Conservation (phyloP, 257 asterid genomes). For the Solanum chmielewskii region DNA sequence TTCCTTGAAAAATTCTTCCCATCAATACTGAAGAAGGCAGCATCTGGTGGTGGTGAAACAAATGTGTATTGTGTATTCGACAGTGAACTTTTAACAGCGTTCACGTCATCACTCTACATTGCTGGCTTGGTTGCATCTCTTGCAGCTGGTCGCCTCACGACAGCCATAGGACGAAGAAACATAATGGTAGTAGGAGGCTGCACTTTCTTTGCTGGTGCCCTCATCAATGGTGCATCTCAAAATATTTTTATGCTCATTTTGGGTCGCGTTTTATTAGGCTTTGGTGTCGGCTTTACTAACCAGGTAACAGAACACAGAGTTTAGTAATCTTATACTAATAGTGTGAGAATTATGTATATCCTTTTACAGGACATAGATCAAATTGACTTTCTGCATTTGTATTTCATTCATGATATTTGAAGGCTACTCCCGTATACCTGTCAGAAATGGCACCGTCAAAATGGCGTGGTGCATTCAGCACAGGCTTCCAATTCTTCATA, state of each 20-base stretch:
- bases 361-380: neutral
- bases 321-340: neutral
- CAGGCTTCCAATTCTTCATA: conserved; percentile 7
- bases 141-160: neutral
- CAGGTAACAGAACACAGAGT: neutral
- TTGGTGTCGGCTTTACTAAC: conserved; percentile 17
- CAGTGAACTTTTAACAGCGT: conserved; percentile 5
- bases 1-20: conserved; percentile 16
- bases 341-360: neutral
- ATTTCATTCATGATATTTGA: neutral
- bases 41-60: neutral
- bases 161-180: conserved; percentile 3
- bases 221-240: neutral
- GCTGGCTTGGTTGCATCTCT: conserved; percentile 10
- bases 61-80: conserved; percentile 6
- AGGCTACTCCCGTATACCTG: conserved; percentile 9
- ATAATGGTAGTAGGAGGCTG: conserved; percentile 10
- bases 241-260: conserved; percentile 9
- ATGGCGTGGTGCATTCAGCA: conserved; percentile 14
- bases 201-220: conserved; percentile 7
- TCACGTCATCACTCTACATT: conserved; percentile 11
- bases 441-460: conserved; percentile 12
- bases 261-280: conserved; percentile 11
- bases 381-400: neutral
- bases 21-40: neutral